Base-by-base conservation (phyloP, 805 yeast species). In the Tanozyma kutaoensis region DNA sequence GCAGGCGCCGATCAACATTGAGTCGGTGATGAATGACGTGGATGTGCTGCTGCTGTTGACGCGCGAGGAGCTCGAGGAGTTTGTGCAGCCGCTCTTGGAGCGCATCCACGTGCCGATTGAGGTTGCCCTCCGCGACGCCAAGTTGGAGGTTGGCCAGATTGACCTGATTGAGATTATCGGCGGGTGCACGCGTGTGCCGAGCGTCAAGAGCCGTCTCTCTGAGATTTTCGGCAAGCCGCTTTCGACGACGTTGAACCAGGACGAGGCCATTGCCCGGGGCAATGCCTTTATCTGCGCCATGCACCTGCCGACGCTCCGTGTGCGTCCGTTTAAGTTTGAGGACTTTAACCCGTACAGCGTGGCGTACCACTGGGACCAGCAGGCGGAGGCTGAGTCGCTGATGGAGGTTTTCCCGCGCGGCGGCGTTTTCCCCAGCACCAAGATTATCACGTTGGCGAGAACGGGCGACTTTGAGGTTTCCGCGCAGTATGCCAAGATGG, bases 221-320 rank as follows among this genome's bases (percentile, higher is more conserved):
- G 80, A 76, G 50, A 66, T 80, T 39, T 84, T 91, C 53, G 48
- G 81, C 55, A 39, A 36, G 40, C 14, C 21, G n/a, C 21, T 20
- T 20, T 81, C 95, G 22, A 79, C 80, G 67, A 93, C 97, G 43
- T 73, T 93, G 62, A 91, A 91, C 72, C 96, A 86, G 66, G 99
- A 91, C 54, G 99, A 91, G 70, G 95, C 98, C 37, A 79, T 88
- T 54, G 97, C 98, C 31, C 82, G 88, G 60, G 99, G 99, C 67
- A 93, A 5, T 15, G 24, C 40, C 32, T 12, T 36, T 34, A 80
- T 91, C 49, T 91, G 98, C 60, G 99, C 98, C 42, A 81, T 85
- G 65, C 97, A 86, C 69, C 88, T 97, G 20, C 98, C 98, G 60
- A 86, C 96, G 39, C 74, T 91, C 47, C 81, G 98, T 66, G 98